Conservation (phyloP, 768 basidiomycete genomes). For the Boletus speciosus region DNA sequence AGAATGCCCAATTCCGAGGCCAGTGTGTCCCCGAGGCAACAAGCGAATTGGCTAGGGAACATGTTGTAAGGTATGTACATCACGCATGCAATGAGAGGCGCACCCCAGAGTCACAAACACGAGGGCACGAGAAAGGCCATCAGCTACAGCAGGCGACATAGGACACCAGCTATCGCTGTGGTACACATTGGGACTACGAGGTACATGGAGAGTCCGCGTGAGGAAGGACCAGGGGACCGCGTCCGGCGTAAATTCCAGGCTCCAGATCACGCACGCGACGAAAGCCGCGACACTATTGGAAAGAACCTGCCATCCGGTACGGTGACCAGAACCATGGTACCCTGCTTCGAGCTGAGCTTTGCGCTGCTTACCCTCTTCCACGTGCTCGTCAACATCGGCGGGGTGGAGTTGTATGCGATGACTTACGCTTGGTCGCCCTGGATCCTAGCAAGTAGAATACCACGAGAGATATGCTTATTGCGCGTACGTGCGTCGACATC, state of each 20-base stretch:
- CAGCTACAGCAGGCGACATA: conserved; percentile 38
- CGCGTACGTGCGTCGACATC: conserved; percentile 62
- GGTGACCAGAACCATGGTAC: conserved; percentile 68
- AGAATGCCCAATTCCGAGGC: conserved; percentile 93
- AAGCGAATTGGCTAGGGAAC: conserved; percentile 70
- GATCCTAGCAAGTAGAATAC: conserved; percentile 80
- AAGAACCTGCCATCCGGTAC: conserved; percentile 77
- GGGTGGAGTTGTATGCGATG: neutral
- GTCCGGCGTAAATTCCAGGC: conserved; percentile 49
- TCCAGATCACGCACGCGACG: conserved; percentile 61
- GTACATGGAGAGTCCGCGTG: conserved; percentile 5
- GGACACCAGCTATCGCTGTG: conserved; percentile 59
- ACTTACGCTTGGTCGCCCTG: conserved; percentile 77
- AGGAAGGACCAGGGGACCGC: conserved; percentile 37
- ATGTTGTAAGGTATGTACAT: neutral
- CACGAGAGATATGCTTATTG: conserved; percentile 64
- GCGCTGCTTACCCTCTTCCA: conserved; percentile 62
- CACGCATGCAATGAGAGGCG: conserved; percentile 2
- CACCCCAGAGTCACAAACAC: conserved; percentile 69
- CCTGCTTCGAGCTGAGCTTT: conserved; percentile 80
- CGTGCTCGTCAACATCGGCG: neutral
- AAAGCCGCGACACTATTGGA: conserved; percentile 73
- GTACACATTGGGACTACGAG: conserved; percentile 30
- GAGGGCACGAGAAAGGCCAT: conserved; percentile 57
- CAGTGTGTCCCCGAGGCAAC: conserved; percentile 87